phyloP scores from a whole-genome alignment of 306 rosid species.

The Gastrolobium villosum region DNA sequence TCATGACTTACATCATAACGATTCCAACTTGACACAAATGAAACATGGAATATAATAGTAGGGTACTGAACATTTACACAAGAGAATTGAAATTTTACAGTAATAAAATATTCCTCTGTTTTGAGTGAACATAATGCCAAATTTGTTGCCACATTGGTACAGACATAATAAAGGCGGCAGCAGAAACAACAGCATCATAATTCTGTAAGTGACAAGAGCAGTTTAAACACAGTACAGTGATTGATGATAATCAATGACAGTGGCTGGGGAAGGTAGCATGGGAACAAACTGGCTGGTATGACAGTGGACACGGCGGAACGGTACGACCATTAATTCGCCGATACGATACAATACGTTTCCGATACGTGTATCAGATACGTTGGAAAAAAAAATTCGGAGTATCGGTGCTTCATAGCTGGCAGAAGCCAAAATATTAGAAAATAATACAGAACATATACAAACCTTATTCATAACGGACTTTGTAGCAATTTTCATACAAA shows the following conservation, averaged over 20 bases:
- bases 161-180: not conserved
- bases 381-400: too few relatives aligned
- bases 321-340: too few relatives aligned
- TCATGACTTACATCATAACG: not conserved
- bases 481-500: not conserved
- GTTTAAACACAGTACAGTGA: not conserved
- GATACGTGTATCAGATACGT: too few relatives aligned
- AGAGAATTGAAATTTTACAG: conserved; percentile 1
- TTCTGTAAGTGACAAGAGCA: not conserved
- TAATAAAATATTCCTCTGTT: conserved; percentile 1
- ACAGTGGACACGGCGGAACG: too few relatives aligned
- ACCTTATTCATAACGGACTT: not conserved
- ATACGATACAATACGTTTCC: too few relatives aligned
- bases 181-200: not conserved
- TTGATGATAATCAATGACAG: not conserved
- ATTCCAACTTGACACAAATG: conserved; percentile 1
- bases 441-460: not conserved
- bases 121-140: not conserved
- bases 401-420: too few relatives aligned
- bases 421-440: not conserved
- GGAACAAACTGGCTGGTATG: not conserved
- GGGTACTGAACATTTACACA: not conserved
- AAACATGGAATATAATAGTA: not conserved
- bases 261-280: not conserved
- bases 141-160: not conserved